Evolutionary conservation across 1,139 yeast species (phyloP), one percentile per base, ranked within the genome.

Genomic region (Magnusiomyces sp.): DNA sequence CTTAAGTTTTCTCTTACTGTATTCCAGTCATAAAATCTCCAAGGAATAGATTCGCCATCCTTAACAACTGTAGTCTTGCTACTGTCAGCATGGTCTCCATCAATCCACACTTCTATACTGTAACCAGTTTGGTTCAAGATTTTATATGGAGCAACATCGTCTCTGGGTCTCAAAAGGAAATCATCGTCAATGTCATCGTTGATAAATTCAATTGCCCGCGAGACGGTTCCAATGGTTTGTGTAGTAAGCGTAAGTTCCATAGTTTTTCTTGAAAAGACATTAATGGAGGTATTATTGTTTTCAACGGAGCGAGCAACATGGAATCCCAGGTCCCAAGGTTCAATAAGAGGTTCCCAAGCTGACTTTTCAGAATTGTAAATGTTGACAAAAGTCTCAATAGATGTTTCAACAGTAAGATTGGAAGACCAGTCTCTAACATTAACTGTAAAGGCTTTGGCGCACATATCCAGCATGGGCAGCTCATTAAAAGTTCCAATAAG

Each of bases 11-110:
- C 95, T 64, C 98, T 81, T 19, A 89, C 79, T 34, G 75, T 76
- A 55, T 86, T 75, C 97, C 97, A 92, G 61, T 92, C 96, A 61
- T 90, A 95, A 70, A 94, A 94, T 42, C 92, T 81, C 97, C 97
- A 94, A 0, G 90, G 84, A 10, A 79, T 67, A 6, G 69, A 68
- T 5, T 75, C 76, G 2, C 77, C 76, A 43, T 81, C 74, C 45
- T 70, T 70, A 23, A 89, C 65, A 9, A 48, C 14, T n/a, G 53
- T 42, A 5, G 41, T 37, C 13, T 38, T 43, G 10, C 32, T n/a
- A 31, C 32, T 32, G 43, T 63, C 62, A 2, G 61, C 58, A 17
- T 60, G 60, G 5, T 61, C 63, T 5, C 68, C 61, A 46, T 83
- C 83, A 17, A 79, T 74, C 97, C 97, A 90, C 1, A 92, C 78